phyloP scores from a whole-genome alignment of 768 basidiomycete species.

The Suillus bovinus region DNA sequence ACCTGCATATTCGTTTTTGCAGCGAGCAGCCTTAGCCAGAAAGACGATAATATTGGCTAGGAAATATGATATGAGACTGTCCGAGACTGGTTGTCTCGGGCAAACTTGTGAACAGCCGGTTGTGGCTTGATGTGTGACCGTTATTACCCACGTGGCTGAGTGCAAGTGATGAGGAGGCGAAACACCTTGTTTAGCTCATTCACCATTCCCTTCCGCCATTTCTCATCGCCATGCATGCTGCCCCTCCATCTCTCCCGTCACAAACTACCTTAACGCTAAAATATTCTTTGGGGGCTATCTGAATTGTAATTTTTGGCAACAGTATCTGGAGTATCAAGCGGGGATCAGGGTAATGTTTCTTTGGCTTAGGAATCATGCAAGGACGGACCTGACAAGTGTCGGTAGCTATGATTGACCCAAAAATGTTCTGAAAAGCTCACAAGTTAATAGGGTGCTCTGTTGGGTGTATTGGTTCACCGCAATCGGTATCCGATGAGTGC shows the following conservation, averaged over 20 bases:
- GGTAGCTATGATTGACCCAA: neutral
- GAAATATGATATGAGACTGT: neutral
- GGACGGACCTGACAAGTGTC: conserved; percentile 13
- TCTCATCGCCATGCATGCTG: conserved; percentile 28
- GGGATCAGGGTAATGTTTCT: conserved; percentile 30
- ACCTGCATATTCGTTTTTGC: neutral
- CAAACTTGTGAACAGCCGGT: neutral
- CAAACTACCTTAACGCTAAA: neutral
- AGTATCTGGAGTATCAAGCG: conserved; percentile 4
- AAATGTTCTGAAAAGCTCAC: neutral
- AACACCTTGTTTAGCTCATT: conserved; percentile 35
- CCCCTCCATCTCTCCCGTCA: conserved; percentile 16
- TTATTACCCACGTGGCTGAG: conserved; percentile 30
- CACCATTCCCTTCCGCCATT: conserved; percentile 29
- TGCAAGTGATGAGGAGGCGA: conserved; percentile 29
- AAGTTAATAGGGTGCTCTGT: neutral
- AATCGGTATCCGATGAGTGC: conserved; percentile 20
- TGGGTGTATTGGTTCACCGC: conserved; percentile 14
- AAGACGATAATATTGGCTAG: neutral
- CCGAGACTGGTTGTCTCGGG: neutral
- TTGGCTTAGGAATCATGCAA: conserved; percentile 13
- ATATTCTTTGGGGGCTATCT: neutral
- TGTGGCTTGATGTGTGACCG: conserved; percentile 20
- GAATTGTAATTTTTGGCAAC: neutral
- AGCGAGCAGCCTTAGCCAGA: neutral